phyloP scores from a whole-genome alignment of 2,329 filamentous ascomycete species.

The Aureobasidium musti region DNA sequence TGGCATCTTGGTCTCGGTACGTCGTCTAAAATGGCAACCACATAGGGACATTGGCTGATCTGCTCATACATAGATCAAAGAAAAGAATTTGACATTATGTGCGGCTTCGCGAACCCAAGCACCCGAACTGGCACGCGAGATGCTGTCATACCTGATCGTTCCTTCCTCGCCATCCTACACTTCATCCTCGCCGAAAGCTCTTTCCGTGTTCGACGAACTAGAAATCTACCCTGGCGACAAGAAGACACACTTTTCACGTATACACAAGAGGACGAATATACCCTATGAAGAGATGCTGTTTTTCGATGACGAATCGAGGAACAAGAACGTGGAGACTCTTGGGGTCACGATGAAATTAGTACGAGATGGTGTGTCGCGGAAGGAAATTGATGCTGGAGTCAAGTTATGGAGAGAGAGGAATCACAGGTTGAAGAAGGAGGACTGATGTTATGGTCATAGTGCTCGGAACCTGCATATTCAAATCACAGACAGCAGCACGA shows the following conservation, averaged over 20 bases:
- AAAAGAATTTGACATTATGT: slow-evolving; percentile 60
- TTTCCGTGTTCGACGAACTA: slow-evolving; percentile 59
- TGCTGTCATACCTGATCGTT: slow-evolving; percentile 73
- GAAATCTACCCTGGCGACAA: slow-evolving; percentile 75
- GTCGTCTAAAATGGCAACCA: neutral
- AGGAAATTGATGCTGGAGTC: slow-evolving; percentile 77
- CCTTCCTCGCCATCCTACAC: slow-evolving; percentile 50
- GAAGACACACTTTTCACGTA: slow-evolving; percentile 76
- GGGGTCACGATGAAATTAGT: slow-evolving; percentile 86
- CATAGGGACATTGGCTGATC: slow-evolving; percentile 44
- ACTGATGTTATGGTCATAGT: neutral
- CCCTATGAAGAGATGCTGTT: slow-evolving; percentile 85
- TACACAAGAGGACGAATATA: slow-evolving; percentile 71
- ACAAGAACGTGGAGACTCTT: slow-evolving; percentile 75
- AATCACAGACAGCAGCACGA: neutral
- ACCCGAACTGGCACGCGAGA: slow-evolving; percentile 75
- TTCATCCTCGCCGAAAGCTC: slow-evolving; percentile 36
- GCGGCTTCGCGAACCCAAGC: slow-evolving; percentile 80
- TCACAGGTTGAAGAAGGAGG: slow-evolving; percentile 46
- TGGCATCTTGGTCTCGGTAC: slow-evolving; percentile 44
- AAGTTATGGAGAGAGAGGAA: slow-evolving; percentile 76
- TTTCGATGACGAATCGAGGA: slow-evolving; percentile 89
- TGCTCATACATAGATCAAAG: slow-evolving; percentile 48
- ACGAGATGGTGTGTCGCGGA: slow-evolving; percentile 72
- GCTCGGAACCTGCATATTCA: neutral